phyloP scores from a whole-genome alignment of 2,329 filamentous ascomycete genomes.

The Sporothrix humicola region DNA sequence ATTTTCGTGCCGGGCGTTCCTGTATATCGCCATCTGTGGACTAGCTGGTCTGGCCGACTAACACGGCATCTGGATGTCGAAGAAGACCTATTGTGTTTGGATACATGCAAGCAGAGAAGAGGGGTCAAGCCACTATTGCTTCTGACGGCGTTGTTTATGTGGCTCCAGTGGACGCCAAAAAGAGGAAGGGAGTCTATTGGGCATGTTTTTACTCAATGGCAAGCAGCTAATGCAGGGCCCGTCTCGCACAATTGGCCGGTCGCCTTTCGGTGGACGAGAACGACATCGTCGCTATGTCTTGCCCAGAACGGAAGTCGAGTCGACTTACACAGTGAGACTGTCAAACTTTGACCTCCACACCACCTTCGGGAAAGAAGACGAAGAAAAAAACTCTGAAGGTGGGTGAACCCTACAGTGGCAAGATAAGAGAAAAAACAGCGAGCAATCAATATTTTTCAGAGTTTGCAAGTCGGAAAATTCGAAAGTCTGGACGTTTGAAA shows the following conservation, averaged over 20 bases:
- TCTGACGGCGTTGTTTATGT: background rate
- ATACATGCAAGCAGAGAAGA: background rate
- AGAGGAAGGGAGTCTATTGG: background rate
- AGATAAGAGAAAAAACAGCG: background rate
- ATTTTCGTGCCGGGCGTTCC: background rate
- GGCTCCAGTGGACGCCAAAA: background rate
- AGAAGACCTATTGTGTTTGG: background rate
- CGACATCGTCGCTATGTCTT: background rate
- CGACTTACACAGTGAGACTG: no score
- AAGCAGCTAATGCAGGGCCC: constrained; percentile 14
- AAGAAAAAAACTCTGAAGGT: constrained; percentile 11
- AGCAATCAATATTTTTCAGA: background rate
- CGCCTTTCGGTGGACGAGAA: background rate
- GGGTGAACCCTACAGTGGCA: constrained; percentile 20
- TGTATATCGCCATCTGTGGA: background rate
- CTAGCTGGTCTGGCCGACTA: background rate
- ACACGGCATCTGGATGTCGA: background rate
- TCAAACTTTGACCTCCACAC: constrained; percentile 14
- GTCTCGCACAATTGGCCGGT: constrained; percentile 13
- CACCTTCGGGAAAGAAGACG: constrained; percentile 9
- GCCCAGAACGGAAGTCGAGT: background rate
- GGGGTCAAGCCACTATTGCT: constrained; percentile 10
- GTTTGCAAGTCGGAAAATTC: background rate
- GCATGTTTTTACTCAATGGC: background rate
- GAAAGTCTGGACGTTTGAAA: background rate